A percentile compares a stretch with the other conserved stretches of the same genome.
phyloP scores from a whole-genome alignment of 2,329 filamentous ascomycete species.

The Coniochaeta sp. region DNA sequence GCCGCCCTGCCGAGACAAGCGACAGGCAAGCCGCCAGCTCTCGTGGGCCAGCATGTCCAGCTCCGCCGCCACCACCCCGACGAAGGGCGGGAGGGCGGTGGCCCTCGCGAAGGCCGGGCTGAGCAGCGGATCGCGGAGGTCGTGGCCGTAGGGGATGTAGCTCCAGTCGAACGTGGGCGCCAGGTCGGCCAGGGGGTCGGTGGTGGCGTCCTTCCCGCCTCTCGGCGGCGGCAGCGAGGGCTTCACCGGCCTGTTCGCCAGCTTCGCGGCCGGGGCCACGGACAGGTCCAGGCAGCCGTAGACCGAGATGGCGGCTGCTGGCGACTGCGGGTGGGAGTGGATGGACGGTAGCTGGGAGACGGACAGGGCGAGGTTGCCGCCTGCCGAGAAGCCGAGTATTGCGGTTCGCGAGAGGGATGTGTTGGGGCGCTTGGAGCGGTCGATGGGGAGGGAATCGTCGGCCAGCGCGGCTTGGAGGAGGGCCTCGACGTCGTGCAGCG shows the following conservation, averaged over 20 bases:
- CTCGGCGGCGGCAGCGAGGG: constrained; percentile 12
- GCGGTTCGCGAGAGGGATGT: constrained; percentile 18
- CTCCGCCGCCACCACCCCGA: constrained; percentile 36
- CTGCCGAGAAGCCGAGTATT: constrained; percentile 41
- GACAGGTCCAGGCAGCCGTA: constrained; percentile 37
- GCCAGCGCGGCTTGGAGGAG: constrained; percentile 32
- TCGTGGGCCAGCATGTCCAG: constrained; percentile 38
- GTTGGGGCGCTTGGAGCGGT: constrained; percentile 18
- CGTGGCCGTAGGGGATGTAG: constrained; percentile 26
- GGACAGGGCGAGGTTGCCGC: constrained; percentile 38
- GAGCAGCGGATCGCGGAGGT: constrained; percentile 29
- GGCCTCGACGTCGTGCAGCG: constrained; percentile 36
- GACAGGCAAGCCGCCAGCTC: constrained; percentile 27
- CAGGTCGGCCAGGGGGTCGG: constrained; percentile 19
- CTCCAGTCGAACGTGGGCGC: constrained; percentile 30
- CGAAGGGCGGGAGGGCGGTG: constrained; percentile 27
- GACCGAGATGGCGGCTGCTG: constrained; percentile 28
- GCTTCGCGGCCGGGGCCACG: constrained; percentile 19
- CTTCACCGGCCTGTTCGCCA: constrained; percentile 26
- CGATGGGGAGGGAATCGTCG: constrained; percentile 37
- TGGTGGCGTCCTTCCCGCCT: constrained; percentile 14
- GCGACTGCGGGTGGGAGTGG: constrained; percentile 8
- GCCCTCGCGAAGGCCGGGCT: constrained; percentile 26
- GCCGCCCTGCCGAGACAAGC: constrained; percentile 23
- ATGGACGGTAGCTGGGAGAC: constrained; percentile 31